Conservation (phyloP, 441 rosid species). For the Adansonia rubrostipa region DNA sequence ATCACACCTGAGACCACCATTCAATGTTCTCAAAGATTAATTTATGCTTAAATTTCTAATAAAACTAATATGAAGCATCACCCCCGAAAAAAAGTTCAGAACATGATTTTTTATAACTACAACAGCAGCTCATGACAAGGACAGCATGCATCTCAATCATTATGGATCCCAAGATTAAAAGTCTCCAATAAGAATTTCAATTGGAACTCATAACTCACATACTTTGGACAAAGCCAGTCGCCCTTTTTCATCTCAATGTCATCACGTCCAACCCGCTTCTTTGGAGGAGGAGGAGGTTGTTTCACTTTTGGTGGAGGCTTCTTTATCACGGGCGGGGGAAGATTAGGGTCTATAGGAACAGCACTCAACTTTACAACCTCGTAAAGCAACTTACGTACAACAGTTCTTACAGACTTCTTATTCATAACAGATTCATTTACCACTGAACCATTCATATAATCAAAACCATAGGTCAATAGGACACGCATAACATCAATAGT, state of each 20-base stretch:
- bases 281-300: conserved; percentile 95
- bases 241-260: conserved; percentile 98
- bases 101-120: neutral
- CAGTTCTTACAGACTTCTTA: conserved; percentile 77
- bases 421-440: conserved; percentile 64
- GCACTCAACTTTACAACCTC: conserved; percentile 86
- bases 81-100: neutral
- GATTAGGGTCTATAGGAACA: conserved; percentile 92
- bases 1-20: conserved; percentile 67
- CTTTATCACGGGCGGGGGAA: conserved; percentile 84
- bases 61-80: conserved; percentile 18
- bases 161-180: neutral
- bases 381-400: conserved; percentile 82
- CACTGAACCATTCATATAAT: conserved; percentile 58
- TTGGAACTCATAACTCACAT: conserved; percentile 37
- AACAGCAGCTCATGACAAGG: neutral
- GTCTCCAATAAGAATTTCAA: conserved; percentile 6
- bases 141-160: conserved; percentile 17
- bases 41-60: neutral
- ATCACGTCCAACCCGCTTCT: conserved; percentile 91
- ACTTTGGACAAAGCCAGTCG: conserved; percentile 97
- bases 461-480: conserved; percentile 72
- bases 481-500: conserved; percentile 84
- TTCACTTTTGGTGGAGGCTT: conserved; percentile 91
- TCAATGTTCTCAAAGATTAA: conserved; percentile 17